Evolutionary conservation across 495 filamentous ascomycete genomes (phyloP), one percentile per base, ranked within the genome.

Genomic region (Wilcoxina mikolae): DNA sequence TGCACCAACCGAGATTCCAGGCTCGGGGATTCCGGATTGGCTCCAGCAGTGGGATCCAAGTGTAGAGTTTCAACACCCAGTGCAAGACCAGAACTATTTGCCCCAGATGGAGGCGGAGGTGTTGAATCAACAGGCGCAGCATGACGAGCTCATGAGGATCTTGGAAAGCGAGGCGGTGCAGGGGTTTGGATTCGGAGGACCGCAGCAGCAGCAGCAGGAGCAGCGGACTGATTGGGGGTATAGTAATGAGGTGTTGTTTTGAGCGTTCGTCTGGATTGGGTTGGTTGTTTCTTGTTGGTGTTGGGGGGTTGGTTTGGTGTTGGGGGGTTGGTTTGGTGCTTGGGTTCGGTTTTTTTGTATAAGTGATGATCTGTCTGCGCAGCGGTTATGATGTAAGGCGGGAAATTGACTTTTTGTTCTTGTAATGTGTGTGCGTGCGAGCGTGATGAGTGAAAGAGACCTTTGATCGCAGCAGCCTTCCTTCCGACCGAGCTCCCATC

Each of bases 81-180:
- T 4, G 39, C 7, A 9, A 20, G 7, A 9, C 7, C 39, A 12
- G 10, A 43, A 20, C 17, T 43, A 10, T 43, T 12, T 43, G 39
- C 9, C 9, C 11, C 46, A 49, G 12, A 49, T 1, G 9, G 15
- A 27, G 24, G 5, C 24, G n/a, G 24, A 49, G 27, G 50, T 65
- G 18, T 53, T 65, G 23, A 65, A 65, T 41, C 51, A 60, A 22
- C 62, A 65, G 28, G 59, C 66, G 22, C 62, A 65, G 41, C 62
- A 59, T 56, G 52, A 47, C 23, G 62, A 65, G 38, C 47, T 65
- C n/a, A 61, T 61, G 53, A 61, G 49, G 43, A 65, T 65, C 45
- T 53, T 65, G 20, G 53, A 59, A 38, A 59, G 31, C 24, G 62
- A 65, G 31, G 56, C 62, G 10, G 52, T 58, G 41, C 51, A 58